Percentiles rank a stretch among this genome's conserved stretches.
Conservation (phyloP, 768 basidiomycete species). For the Pilatotrama ljubarskyi region DNA sequence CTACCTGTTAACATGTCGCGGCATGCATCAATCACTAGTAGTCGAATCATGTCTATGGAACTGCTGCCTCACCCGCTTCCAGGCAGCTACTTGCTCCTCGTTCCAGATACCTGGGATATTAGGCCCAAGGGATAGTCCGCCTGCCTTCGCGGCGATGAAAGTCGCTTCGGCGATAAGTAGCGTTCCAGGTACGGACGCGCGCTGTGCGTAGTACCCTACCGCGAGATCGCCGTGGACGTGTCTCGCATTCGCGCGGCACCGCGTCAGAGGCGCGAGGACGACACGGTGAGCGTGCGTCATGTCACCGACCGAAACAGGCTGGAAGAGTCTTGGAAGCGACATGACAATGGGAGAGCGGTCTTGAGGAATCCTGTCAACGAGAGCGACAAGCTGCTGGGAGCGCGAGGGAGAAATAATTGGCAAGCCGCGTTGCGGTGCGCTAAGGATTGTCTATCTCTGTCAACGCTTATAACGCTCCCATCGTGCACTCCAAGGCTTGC, state of each 20-base stretch:
- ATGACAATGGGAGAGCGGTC: too few species aligned
- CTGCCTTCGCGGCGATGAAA: slow-evolving; percentile 1
- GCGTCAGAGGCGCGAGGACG: slow-evolving; percentile 40
- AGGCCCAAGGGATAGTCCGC: not conserved
- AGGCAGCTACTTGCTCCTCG: not conserved
- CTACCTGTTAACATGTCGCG: slow-evolving; percentile 39
- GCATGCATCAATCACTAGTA: too few species aligned
- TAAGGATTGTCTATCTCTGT: not conserved
- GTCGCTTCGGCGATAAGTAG: slow-evolving; percentile 47
- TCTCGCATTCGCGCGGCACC: slow-evolving; percentile 28
- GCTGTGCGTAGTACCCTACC: slow-evolving; percentile 40
- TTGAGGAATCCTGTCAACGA: too few species aligned
- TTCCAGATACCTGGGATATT: not conserved
- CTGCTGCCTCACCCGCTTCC: not conserved
- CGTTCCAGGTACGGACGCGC: slow-evolving; percentile 39
- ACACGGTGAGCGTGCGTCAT: slow-evolving; percentile 37
- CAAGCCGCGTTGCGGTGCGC: too few species aligned
- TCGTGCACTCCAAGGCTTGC: not conserved
- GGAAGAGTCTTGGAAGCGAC: slow-evolving; percentile 29
- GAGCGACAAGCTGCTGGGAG: too few species aligned
- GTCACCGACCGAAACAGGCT: slow-evolving; percentile 34
- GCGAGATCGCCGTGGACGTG: slow-evolving; percentile 35
- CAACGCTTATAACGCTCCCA: too few species aligned
- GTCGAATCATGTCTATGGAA: not conserved
- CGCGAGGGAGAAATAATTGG: too few species aligned